Evolutionary conservation across 257 asterid species (phyloP).

Genomic region (Jaltomata sinuosa): DNA sequence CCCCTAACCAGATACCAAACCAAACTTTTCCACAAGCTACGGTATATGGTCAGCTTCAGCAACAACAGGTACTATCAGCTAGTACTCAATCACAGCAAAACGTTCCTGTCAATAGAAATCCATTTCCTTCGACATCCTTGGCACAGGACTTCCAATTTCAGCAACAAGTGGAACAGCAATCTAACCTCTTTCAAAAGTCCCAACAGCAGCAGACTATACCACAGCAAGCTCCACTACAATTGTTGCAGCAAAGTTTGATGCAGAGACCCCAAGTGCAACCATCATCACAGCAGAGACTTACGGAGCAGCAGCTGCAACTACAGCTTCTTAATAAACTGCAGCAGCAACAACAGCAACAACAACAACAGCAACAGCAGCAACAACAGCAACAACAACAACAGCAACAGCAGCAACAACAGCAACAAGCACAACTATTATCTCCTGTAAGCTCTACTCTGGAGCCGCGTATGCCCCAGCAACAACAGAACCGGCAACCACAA

Average conservation of each 20-base stretch:
- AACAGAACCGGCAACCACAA: slow-evolving; percentile 48
- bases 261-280: slow-evolving; percentile 52
- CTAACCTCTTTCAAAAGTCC: slow-evolving; percentile 37
- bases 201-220: slow-evolving; percentile 52
- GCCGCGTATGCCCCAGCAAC: slow-evolving; percentile 44
- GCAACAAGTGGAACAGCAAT: slow-evolving; percentile 49
- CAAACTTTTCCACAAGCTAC: slow-evolving; percentile 44
- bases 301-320: slow-evolving; percentile 70
- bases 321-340: slow-evolving; percentile 75
- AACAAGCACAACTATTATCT: slow-evolving; percentile 36
- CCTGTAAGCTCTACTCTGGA: slow-evolving; percentile 41
- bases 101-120: slow-evolving; percentile 22
- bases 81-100: slow-evolving; percentile 35
- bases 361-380: slow-evolving; percentile 29
- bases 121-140: slow-evolving; percentile 44
- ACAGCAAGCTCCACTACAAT: slow-evolving; percentile 39
- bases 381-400: slow-evolving; percentile 55
- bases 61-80: slow-evolving; percentile 39
- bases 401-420: slow-evolving; percentile 29
- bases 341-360: slow-evolving; percentile 38
- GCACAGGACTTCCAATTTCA: slow-evolving; percentile 57
- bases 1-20: slow-evolving; percentile 28
- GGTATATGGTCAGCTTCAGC: slow-evolving; percentile 52
- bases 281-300: slow-evolving; percentile 37
- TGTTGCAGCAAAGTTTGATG: slow-evolving; percentile 42